phyloP scores from a whole-genome alignment of 2,329 filamentous ascomycete species.

The Talaromyces verruculosus region DNA sequence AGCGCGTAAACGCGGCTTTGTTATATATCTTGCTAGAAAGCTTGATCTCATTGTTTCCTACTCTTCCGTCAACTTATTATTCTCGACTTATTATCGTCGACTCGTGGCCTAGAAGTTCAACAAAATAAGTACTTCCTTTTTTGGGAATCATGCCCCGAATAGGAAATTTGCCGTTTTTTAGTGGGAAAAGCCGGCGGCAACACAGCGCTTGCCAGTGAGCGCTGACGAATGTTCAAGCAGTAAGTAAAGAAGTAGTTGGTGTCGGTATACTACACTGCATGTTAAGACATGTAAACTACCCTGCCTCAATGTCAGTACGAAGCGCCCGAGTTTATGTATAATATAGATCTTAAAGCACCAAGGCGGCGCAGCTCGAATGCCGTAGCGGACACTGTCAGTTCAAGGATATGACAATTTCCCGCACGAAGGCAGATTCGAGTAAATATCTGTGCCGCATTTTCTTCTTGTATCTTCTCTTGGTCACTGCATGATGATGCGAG shows the following conservation, averaged over 20 bases:
- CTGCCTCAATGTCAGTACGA: not conserved
- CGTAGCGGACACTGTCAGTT: not conserved
- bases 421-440: not conserved
- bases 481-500: not conserved
- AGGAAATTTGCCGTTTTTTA: not conserved
- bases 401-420: not conserved
- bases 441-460: not conserved
- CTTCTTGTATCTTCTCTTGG: not conserved
- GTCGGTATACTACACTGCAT: not conserved
- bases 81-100: not conserved
- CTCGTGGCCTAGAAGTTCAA: not conserved
- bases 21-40: not conserved
- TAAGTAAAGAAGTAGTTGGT: not conserved
- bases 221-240: not conserved
- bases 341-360: not conserved
- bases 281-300: not conserved
- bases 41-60: not conserved
- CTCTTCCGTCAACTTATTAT: not conserved
- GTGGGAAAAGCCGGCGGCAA: not conserved
- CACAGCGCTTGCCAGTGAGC: not conserved
- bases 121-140: conserved; percentile 6
- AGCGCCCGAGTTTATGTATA: not conserved
- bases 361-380: not conserved
- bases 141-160: not conserved
- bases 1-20: not conserved